phyloP scores from a whole-genome alignment of 2,329 filamentous ascomycete genomes.

The Fusarium sp. region DNA sequence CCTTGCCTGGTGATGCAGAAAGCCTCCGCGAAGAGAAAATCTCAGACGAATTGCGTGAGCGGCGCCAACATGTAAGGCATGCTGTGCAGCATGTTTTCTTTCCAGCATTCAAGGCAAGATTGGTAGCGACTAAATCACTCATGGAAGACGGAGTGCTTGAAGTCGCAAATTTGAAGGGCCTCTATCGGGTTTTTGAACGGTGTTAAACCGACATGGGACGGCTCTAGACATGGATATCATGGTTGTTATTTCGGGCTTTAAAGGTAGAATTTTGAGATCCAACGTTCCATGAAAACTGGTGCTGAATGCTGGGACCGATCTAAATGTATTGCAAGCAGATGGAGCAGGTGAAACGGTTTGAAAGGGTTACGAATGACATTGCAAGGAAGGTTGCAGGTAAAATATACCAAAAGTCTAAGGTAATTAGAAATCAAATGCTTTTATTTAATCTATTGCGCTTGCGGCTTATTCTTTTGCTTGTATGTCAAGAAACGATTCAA shows the following conservation, averaged over 20 bases:
- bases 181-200: constrained; percentile 95
- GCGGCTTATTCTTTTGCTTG: constrained; percentile 67
- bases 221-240: constrained; percentile 4
- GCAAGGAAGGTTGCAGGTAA: not conserved
- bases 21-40: constrained; percentile 52
- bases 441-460: constrained; percentile 42
- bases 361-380: constrained; percentile 1
- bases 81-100: constrained; percentile 89
- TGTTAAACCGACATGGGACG: constrained; percentile 66
- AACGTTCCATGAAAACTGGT: constrained; percentile 2
- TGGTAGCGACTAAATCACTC: constrained; percentile 83
- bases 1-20: constrained; percentile 52
- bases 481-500: constrained; percentile 71
- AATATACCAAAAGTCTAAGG: constrained; percentile 3
- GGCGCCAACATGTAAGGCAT: constrained; percentile 76
- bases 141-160: constrained; percentile 82
- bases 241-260: constrained; percentile 11
- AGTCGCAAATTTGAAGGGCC: constrained; percentile 88
- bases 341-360: constrained; percentile 1
- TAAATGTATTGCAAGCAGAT: constrained; percentile 1
- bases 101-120: constrained; percentile 82
- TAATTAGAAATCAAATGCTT: constrained; percentile 17
- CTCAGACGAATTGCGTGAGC: constrained; percentile 63
- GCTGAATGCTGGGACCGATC: constrained; percentile 5
- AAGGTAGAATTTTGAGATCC: constrained; percentile 1